A percentile compares a stretch with the other conserved stretches of the same genome.
These are phyloP conservation scores for Boletus patriciae DNA, from an alignment of 768 basidiomycete species.

Conservation along the genomic window DNA sequence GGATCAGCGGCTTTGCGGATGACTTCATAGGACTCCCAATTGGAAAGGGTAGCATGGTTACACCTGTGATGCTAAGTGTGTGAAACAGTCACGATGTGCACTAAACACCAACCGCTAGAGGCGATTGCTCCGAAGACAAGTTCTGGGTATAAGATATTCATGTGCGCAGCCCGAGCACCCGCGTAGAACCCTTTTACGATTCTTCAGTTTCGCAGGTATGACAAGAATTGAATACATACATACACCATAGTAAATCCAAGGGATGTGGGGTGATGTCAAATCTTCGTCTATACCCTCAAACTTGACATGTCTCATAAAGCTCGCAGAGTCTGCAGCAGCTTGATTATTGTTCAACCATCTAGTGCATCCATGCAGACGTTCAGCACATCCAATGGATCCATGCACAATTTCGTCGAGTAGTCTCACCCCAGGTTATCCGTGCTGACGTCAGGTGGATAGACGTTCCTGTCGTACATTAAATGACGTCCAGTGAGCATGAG, in stretches of 20 bases:
- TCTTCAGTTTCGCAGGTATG: background rate
- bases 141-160: constrained; percentile 83
- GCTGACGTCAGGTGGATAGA: constrained; percentile 76
- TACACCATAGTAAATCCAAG: constrained; percentile 95
- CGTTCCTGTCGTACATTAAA: constrained; percentile 44
- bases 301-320: constrained; percentile 82
- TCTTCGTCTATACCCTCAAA: constrained; percentile 71
- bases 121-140: constrained; percentile 90
- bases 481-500: background rate
- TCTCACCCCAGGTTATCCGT: constrained; percentile 76
- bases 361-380: constrained; percentile 8
- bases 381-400: background rate
- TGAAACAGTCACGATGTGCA: background rate
- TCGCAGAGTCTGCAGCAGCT: constrained; percentile 85
- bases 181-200: constrained; percentile 76
- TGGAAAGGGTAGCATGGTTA: constrained; percentile 82
- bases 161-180: constrained; percentile 90
- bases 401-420: background rate
- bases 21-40: constrained; percentile 89
- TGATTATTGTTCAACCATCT: constrained; percentile 92
- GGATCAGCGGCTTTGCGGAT: constrained; percentile 68
- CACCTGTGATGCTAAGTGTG: constrained; percentile 44
- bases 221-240: constrained; percentile 28
- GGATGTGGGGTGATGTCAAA: constrained; percentile 67
- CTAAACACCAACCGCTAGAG: constrained; percentile 60